phyloP scores from a whole-genome alignment of 495 filamentous ascomycete genomes.

The Lasiosphaeris hirsuta region DNA sequence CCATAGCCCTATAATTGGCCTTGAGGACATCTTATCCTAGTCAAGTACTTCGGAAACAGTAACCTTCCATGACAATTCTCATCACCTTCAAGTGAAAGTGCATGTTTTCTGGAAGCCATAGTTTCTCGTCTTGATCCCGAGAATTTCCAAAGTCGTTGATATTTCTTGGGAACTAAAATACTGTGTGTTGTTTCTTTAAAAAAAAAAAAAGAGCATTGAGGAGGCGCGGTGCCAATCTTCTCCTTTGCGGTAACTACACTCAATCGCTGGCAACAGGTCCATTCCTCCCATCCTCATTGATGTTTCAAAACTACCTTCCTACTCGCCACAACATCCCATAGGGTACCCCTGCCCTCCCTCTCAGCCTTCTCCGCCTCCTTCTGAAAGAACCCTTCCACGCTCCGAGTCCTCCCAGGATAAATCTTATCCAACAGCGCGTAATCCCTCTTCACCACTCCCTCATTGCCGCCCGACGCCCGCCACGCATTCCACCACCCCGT shows the following conservation, averaged over 20 bases:
- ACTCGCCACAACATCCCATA: conserved; percentile 32
- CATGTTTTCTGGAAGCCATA: too few species aligned
- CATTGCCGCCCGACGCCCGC: conserved; percentile 38
- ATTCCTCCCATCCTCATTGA: conserved; percentile 25
- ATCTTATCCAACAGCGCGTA: conserved; percentile 53
- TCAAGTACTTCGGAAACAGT: too few species aligned
- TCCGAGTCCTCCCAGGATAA: conserved; percentile 46
- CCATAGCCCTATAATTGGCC: too few species aligned
- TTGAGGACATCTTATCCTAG: too few species aligned
- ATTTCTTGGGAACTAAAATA: too few species aligned
- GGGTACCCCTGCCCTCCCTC: conserved; percentile 17
- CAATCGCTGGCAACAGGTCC: background rate
- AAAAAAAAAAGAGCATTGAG: background rate
- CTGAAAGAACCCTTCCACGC: conserved; percentile 49
- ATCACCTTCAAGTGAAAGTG: too few species aligned
- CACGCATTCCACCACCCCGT: conserved; percentile 52
- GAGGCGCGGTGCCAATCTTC: background rate
- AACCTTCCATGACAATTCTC: too few species aligned
- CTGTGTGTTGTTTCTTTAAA: too few species aligned
- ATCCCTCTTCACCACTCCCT: conserved; percentile 43
- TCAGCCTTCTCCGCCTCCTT: conserved; percentile 36
- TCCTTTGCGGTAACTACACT: conserved; percentile 3
- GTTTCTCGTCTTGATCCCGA: too few species aligned
- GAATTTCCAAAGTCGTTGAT: too few species aligned
- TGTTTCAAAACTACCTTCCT: conserved; percentile 28